Evolutionary conservation across 1,284 basidiomycete species (phyloP).

Genomic region (Hymenochaete sp.): DNA sequence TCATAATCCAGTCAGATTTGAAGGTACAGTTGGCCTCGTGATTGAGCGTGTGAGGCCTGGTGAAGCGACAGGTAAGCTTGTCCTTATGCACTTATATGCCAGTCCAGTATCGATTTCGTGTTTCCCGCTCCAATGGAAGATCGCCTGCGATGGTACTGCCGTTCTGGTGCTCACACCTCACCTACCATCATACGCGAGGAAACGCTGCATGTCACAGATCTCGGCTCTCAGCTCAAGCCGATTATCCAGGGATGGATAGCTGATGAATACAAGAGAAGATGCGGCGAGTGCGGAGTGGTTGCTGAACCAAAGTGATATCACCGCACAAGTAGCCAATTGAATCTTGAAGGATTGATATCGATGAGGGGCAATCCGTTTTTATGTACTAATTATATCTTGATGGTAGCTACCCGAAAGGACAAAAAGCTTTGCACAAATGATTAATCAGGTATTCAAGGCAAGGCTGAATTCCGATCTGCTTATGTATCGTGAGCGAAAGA

Average conservation of each 20-base stretch:
- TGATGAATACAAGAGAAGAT: conserved; percentile 33
- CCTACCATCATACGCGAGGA: conserved; percentile 86
- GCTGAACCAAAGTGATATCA: conserved; percentile 31
- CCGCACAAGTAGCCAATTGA: no score
- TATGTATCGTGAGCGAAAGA: not conserved
- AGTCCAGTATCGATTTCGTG: not conserved
- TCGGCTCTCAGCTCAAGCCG: conserved; percentile 91
- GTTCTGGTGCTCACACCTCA: conserved; percentile 49
- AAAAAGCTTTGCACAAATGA: no score
- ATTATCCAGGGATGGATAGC: conserved; percentile 74
- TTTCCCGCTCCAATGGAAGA: conserved; percentile 41
- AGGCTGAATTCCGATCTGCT: conserved; percentile 5
- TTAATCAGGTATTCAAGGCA: no score
- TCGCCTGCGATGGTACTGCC: conserved; percentile 92
- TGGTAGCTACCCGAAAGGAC: no score
- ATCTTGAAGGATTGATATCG: not conserved
- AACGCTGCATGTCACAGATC: conserved; percentile 81
- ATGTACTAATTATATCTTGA: no score
- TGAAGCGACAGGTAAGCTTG: conserved; percentile 43
- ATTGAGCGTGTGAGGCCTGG: conserved; percentile 83
- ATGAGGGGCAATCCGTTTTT: not conserved
- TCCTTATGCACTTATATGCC: not conserved
- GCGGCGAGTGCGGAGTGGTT: conserved; percentile 35
- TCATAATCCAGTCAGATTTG: conserved; percentile 89
- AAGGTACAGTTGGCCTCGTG: conserved; percentile 90